These are phyloP conservation scores for Botrytis fragariae DNA, from an alignment of 2,329 filamentous ascomycete species.

Conservation along the genomic window DNA sequence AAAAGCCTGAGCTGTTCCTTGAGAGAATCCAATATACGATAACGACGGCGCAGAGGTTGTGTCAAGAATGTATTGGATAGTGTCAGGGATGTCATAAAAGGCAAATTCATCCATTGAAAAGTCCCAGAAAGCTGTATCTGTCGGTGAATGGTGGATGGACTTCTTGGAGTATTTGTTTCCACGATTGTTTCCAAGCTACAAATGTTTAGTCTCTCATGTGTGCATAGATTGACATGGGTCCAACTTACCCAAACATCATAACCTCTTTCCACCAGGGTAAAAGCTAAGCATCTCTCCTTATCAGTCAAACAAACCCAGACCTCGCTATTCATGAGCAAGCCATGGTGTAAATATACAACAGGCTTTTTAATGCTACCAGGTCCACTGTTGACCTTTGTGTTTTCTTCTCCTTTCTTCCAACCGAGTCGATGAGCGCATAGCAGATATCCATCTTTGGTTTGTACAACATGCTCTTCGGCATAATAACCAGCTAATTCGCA, in stretches of 20 bases:
- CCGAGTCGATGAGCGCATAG: constrained; percentile 85
- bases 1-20: constrained; percentile 95
- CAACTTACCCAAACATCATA: constrained; percentile 87
- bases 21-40: constrained; percentile 95
- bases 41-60: constrained; percentile 79
- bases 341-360: constrained; percentile 92
- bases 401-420: constrained; percentile 78
- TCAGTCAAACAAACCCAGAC: constrained; percentile 96
- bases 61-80: constrained; percentile 84
- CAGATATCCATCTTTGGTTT: constrained; percentile 91
- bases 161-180: constrained; percentile 99
- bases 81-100: constrained; percentile 95
- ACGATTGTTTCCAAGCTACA: constrained; percentile 86
- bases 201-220: constrained; percentile 28
- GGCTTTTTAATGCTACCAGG: constrained; percentile 69
- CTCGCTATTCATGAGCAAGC: constrained; percentile 97
- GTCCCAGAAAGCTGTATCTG: constrained; percentile 82
- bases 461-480: constrained; percentile 93
- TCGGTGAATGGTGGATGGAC: constrained; percentile 72
- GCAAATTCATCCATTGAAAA: constrained; percentile 99
- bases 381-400: constrained; percentile 72
- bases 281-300: constrained; percentile 79
- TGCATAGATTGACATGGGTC: background rate
- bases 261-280: constrained; percentile 82
- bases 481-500: constrained; percentile 88